Evolutionary conservation across 148 eudicot genomes (phyloP).

Genomic region (Limonium bicolor): DNA sequence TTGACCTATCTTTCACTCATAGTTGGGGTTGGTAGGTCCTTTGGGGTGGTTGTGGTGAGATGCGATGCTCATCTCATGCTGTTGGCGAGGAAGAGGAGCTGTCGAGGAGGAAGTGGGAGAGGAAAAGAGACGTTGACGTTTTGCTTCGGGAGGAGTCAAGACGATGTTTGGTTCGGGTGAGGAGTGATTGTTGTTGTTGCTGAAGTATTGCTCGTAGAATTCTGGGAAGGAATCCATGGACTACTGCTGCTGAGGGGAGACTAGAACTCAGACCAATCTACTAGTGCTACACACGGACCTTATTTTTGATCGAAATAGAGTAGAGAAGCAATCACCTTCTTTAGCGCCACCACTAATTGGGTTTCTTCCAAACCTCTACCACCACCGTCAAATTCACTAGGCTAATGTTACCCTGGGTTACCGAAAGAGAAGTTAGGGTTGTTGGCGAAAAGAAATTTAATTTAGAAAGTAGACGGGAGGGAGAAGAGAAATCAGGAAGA

Average conservation of each 20-base stretch:
- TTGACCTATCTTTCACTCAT: constrained; percentile 67
- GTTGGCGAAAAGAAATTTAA: too few relatives aligned
- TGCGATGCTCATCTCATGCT: too few relatives aligned
- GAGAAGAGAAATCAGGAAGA: too few relatives aligned
- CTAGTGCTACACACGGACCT: constrained; percentile 5
- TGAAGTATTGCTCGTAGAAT: not conserved
- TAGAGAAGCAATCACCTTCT: constrained; percentile 2
- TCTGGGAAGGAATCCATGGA: not conserved
- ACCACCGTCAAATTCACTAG: constrained; percentile 1
- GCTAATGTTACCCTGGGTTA: constrained; percentile 2
- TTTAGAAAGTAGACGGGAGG: too few relatives aligned
- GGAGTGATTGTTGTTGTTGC: not conserved
- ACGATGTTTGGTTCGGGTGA: not conserved
- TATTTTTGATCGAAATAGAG: constrained; percentile 1
- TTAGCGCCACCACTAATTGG: not conserved
- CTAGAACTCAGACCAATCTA: not conserved
- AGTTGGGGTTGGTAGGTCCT: constrained; percentile 22
- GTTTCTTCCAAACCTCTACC: not conserved
- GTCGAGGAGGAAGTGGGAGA: not conserved
- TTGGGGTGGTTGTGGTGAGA: not conserved
- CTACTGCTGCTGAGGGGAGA: not conserved
- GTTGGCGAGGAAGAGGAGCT: too few relatives aligned
- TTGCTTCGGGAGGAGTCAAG: not conserved
- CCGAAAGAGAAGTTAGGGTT: too few relatives aligned
- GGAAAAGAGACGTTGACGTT: not conserved